Evolutionary conservation across 331 rosid species (phyloP).

Genomic region (Saraca asoca): DNA sequence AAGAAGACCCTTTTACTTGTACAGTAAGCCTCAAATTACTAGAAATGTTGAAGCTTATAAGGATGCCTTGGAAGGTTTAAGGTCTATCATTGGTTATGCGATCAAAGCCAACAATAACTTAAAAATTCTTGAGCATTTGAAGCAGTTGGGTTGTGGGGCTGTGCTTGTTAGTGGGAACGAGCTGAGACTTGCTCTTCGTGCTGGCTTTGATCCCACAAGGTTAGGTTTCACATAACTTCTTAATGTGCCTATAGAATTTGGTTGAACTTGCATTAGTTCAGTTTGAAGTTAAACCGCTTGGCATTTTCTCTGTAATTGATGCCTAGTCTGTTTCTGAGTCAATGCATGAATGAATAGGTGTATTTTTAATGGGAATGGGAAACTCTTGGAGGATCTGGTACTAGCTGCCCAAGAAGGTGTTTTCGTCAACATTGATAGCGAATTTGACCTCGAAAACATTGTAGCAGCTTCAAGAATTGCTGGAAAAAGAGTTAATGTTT

Average conservation of each 20-base stretch:
- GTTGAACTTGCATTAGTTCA: slow-evolving; percentile 10
- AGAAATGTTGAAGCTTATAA: slow-evolving; percentile 76
- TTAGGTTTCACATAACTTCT: slow-evolving; percentile 26
- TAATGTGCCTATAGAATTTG: neutral
- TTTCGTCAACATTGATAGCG: slow-evolving; percentile 86
- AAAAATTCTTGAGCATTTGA: slow-evolving; percentile 88
- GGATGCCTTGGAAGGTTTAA: slow-evolving; percentile 78
- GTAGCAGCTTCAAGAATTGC: slow-evolving; percentile 75
- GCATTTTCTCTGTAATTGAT: neutral
- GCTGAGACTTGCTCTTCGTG: slow-evolving; percentile 75
- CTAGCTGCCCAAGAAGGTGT: slow-evolving; percentile 84
- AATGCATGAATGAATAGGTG: slow-evolving; percentile 55
- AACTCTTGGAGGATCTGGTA: slow-evolving; percentile 84
- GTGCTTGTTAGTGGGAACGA: slow-evolving; percentile 98
- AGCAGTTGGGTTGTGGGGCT: slow-evolving; percentile 89
- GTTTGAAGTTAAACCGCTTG: neutral
- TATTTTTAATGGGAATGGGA: slow-evolving; percentile 90
- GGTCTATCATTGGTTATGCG: slow-evolving; percentile 78
- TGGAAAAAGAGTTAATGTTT: slow-evolving; percentile 68
- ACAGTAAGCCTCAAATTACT: slow-evolving; percentile 87
- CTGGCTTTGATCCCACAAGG: slow-evolving; percentile 91
- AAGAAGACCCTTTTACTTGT: slow-evolving; percentile 83
- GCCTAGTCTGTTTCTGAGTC: slow-evolving; percentile 35
- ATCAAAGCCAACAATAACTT: slow-evolving; percentile 90
- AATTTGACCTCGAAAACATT: slow-evolving; percentile 83